Conservation (phyloP, 805 yeast genomes). For the Teunomyces gatunensis region DNA sequence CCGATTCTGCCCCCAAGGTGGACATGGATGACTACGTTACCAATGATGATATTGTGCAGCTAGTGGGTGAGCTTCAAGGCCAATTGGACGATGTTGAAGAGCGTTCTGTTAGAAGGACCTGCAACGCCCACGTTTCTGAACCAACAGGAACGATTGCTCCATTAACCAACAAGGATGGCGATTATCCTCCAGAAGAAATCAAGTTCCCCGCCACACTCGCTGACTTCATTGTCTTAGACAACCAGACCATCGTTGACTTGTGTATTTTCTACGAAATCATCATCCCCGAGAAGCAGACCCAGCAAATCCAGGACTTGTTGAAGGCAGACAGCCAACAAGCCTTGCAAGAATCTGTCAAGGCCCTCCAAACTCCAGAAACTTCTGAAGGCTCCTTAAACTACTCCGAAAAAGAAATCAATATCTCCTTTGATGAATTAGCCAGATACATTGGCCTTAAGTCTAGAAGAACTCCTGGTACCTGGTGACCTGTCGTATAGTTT, state of each 20-base stretch:
- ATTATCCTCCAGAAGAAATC: slow-evolving; percentile 47
- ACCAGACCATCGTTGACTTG: slow-evolving; percentile 49
- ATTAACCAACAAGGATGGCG: slow-evolving; percentile 78
- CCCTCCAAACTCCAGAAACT: not conserved
- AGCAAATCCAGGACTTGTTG: slow-evolving; percentile 17
- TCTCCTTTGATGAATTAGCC: slow-evolving; percentile 61
- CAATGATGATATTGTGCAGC: slow-evolving; percentile 79
- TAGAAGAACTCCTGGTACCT: slow-evolving; percentile 51
- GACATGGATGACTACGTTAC: slow-evolving; percentile 61
- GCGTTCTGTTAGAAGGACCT: slow-evolving; percentile 66
- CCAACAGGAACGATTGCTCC: slow-evolving; percentile 55
- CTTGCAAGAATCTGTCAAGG: slow-evolving; percentile 2
- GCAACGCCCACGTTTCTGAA: slow-evolving; percentile 52
- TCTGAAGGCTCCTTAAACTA: slow-evolving; percentile 6
- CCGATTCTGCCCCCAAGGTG: slow-evolving; percentile 11
- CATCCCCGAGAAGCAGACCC: slow-evolving; percentile 55
- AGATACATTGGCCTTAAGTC: slow-evolving; percentile 62
- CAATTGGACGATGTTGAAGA: slow-evolving; percentile 80
- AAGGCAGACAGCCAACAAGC: slow-evolving; percentile 10
- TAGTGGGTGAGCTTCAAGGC: slow-evolving; percentile 87
- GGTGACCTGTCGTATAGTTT: slow-evolving; percentile 33
- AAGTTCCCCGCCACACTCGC: slow-evolving; percentile 57
- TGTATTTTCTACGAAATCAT: slow-evolving; percentile 75
- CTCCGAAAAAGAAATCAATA: slow-evolving; percentile 49
- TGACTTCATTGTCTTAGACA: slow-evolving; percentile 48